A percentile compares a stretch with the other conserved stretches of the same genome.
Conservation (phyloP, 2,329 filamentous ascomycete genomes). For the Botrytis tulipae region DNA sequence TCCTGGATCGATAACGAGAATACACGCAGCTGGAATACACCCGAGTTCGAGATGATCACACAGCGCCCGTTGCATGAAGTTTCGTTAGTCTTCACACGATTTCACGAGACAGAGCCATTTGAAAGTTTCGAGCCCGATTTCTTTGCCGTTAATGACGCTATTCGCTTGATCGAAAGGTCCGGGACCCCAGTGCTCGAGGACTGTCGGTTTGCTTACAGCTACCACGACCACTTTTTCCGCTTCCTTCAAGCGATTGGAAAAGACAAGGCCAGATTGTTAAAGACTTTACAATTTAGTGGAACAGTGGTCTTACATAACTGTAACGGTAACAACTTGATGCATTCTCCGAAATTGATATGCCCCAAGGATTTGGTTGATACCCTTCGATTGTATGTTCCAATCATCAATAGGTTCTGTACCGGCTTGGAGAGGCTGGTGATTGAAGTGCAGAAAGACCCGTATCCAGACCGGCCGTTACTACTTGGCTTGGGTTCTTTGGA, state of each 20-base stretch:
- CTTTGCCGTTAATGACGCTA: neutral
- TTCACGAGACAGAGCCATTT: neutral
- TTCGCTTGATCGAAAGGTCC: neutral
- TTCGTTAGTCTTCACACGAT: fast-evolving
- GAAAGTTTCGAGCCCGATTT: no score
- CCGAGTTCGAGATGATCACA: no score
- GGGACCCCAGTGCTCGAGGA: neutral
- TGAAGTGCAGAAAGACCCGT: neutral
- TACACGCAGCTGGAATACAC: no score
- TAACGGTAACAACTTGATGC: no score
- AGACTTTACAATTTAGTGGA: neutral
- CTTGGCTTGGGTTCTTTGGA: fast-evolving
- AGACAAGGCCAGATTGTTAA: neutral
- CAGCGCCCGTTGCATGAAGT: neutral
- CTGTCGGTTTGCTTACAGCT: fast-evolving
- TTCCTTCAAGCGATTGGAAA: neutral
- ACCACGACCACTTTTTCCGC: neutral
- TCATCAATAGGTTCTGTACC: neutral
- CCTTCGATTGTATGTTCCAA: neutral
- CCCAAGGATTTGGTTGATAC: neutral
- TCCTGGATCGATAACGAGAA: neutral
- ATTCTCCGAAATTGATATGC: no score
- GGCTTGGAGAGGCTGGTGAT: neutral
- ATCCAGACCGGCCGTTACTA: no score
- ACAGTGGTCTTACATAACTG: neutral